Percentiles rank a stretch among this genome's conserved stretches.
Conservation (phyloP, 257 asterid species). For the Solanum arcanum region DNA sequence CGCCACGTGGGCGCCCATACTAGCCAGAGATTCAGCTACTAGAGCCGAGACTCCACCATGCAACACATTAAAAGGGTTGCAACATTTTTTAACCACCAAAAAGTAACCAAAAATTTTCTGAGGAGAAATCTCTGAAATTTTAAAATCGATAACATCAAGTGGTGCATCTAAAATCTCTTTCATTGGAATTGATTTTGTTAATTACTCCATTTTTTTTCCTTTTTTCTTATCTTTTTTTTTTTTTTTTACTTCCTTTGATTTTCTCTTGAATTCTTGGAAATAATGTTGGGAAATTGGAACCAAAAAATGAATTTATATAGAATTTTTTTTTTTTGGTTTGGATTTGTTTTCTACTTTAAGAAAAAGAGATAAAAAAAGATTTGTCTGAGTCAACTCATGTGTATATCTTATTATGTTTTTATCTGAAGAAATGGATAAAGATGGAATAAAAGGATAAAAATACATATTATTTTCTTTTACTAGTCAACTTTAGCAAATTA, state of each 20-base stretch:
- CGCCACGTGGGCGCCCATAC: constrained; percentile 33
- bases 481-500: too few species aligned
- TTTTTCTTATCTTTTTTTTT: too few species aligned
- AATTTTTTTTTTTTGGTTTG: background rate
- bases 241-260: background rate
- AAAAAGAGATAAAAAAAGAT: too few species aligned
- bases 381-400: background rate
- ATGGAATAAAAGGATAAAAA: too few species aligned
- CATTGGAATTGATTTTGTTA: constrained; percentile 2
- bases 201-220: background rate
- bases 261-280: background rate
- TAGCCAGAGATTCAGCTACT: constrained; percentile 23
- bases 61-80: constrained; percentile 45
- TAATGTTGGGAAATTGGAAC: background rate
- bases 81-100: constrained; percentile 37
- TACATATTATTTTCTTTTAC: too few species aligned
- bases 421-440: background rate
- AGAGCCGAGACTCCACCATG: constrained; percentile 38
- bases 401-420: too few species aligned
- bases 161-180: constrained; percentile 44
- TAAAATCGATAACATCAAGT: constrained; percentile 50
- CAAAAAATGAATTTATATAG: background rate
- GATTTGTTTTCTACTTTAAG: background rate
- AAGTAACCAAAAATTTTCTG: constrained; percentile 50
- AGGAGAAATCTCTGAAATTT: constrained; percentile 42